Evolutionary conservation across 352 stramenopile genomes (phyloP).

Genomic region (Elongisporangium undulatum): DNA sequence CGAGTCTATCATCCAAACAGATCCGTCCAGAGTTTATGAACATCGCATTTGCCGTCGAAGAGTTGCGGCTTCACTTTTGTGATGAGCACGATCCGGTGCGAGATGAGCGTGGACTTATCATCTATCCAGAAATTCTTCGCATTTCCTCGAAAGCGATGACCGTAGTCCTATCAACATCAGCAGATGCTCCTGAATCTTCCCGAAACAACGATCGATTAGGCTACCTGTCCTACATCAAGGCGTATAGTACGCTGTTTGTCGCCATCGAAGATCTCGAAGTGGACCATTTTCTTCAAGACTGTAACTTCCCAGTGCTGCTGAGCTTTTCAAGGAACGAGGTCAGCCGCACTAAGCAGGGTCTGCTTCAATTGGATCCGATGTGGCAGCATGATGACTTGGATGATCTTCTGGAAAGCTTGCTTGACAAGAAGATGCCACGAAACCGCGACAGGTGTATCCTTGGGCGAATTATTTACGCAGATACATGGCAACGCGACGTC

Average conservation of each 20-base stretch:
- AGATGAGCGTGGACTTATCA: conserved; percentile 24
- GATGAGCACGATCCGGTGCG: conserved; percentile 50
- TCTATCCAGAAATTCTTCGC: conserved; percentile 61
- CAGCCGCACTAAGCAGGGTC: conserved; percentile 15
- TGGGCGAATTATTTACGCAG: conserved; percentile 47
- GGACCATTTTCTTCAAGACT: conserved; percentile 66
- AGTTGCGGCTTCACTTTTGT: conserved; percentile 55
- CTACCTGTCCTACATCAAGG: conserved; percentile 62
- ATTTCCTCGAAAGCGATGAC: conserved; percentile 25
- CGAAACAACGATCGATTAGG: conserved; percentile 43
- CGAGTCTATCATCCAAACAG: conserved; percentile 12
- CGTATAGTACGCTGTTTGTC: conserved; percentile 55
- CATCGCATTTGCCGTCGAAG: conserved; percentile 29
- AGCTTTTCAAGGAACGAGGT: conserved; percentile 26
- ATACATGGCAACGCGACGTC: conserved; percentile 34
- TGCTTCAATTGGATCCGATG: conserved; percentile 26
- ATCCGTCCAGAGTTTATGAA: conserved; percentile 21
- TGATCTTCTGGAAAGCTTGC: conserved; percentile 22
- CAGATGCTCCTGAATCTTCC: conserved; percentile 42
- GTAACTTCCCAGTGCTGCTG: conserved; percentile 73
- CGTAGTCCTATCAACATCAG: conserved; percentile 43
- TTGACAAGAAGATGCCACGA: conserved; percentile 38
- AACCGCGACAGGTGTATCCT: conserved; percentile 23
- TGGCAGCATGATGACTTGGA: conserved; percentile 33
- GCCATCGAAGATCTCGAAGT: conserved; percentile 45